Evolutionary conservation across 345 rosid genomes (phyloP).

Genomic region (Gossypium sturtianum): DNA sequence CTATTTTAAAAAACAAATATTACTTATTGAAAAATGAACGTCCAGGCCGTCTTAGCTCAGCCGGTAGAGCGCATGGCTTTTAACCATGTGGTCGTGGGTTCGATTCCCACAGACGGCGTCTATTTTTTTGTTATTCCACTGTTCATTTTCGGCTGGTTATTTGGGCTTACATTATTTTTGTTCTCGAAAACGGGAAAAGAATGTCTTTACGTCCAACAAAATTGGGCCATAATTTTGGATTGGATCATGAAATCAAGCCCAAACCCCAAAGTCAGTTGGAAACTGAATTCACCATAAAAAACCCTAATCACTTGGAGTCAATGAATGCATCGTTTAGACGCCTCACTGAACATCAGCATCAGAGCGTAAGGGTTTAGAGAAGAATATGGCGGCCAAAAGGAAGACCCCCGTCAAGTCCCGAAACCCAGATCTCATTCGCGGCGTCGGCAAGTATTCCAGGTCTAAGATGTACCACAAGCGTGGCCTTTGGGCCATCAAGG

Average conservation of each 20-base stretch:
- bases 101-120: constrained; percentile 52
- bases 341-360: not conserved
- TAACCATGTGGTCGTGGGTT: constrained; percentile 61
- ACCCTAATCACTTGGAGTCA: not conserved
- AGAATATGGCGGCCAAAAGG: not conserved
- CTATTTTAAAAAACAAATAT: too few species aligned
- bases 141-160: too few species aligned
- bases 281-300: not conserved
- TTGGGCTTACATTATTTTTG: too few species aligned
- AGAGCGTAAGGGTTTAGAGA: not conserved
- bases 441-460: constrained; percentile 48
- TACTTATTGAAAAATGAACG: accelerated
- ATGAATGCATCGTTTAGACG: not conserved
- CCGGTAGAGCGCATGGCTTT: constrained; percentile 43
- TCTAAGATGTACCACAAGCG: constrained; percentile 62
- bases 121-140: too few species aligned
- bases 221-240: not conserved
- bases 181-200: too few species aligned
- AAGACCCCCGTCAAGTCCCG: constrained; percentile 30
- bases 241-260: not conserved
- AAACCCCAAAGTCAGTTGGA: not conserved
- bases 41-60: too few species aligned
- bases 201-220: not conserved
- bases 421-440: constrained; percentile 49
- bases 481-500: constrained; percentile 51